Evolutionary conservation across 2,329 filamentous ascomycete genomes (phyloP).

Genomic region (Drechslerella dactyloides): DNA sequence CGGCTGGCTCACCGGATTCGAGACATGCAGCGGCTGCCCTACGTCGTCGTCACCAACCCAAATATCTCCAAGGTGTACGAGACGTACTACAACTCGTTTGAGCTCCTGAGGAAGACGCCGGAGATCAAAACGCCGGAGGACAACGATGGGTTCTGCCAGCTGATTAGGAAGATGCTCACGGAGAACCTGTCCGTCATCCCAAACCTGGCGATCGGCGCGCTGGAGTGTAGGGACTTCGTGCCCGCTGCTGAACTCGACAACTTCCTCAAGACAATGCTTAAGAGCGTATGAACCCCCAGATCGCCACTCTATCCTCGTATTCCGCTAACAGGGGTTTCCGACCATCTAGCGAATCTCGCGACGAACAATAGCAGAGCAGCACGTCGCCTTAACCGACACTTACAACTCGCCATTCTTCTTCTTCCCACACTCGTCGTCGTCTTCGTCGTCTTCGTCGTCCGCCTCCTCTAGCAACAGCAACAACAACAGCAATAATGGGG

Average conservation of each 20-base stretch:
- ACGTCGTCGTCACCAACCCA: slow-evolving; percentile 92
- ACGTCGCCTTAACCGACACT: slow-evolving; percentile 91
- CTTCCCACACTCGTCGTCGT: too few relatives aligned
- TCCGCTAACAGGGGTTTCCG: slow-evolving; percentile 20
- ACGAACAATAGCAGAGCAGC: slow-evolving; percentile 95
- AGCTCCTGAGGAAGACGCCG: slow-evolving; percentile 80
- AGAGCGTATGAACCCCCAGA: slow-evolving; percentile 70
- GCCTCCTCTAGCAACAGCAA: too few relatives aligned
- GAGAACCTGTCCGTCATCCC: slow-evolving; percentile 94
- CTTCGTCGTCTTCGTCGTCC: too few relatives aligned
- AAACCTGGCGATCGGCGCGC: slow-evolving; percentile 88
- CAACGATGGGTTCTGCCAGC: slow-evolving; percentile 83
- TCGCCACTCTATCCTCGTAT: slow-evolving; percentile 4
- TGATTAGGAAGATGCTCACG: slow-evolving; percentile 78
- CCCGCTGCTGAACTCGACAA: slow-evolving; percentile 80
- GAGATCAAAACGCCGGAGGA: slow-evolving; percentile 86
- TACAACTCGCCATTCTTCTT: slow-evolving; percentile 92
- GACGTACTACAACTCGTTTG: slow-evolving; percentile 95
- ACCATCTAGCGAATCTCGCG: slow-evolving; percentile 80
- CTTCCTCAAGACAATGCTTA: slow-evolving; percentile 92
- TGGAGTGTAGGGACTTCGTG: slow-evolving; percentile 86
- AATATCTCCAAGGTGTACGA: slow-evolving; percentile 96
- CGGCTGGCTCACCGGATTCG: slow-evolving; percentile 92
- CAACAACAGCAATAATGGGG: slow-evolving; percentile 63
- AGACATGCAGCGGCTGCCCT: slow-evolving; percentile 95